Percentiles rank a stretch among this genome's conserved stretches.
These are phyloP conservation scores for Pseudogymnoascus sp. DNA, from an alignment of 2,329 filamentous ascomycete species.

Conservation along the genomic window DNA sequence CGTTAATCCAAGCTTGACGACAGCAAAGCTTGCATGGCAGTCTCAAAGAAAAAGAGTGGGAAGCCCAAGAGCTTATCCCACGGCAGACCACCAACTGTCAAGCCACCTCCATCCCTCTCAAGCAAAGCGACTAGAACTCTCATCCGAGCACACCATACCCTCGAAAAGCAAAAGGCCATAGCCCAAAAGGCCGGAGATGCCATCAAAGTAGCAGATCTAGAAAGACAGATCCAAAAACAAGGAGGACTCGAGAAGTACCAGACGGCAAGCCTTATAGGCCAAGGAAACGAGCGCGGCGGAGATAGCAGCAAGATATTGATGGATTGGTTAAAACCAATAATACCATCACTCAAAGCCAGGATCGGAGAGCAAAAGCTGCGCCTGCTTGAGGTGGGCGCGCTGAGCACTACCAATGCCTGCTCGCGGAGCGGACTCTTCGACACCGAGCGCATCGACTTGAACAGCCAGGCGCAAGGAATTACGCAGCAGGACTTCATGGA, in stretches of 20 bases:
- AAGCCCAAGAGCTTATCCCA: conserved; percentile 40
- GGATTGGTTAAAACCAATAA: conserved; percentile 47
- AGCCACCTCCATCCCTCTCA: conserved; percentile 49
- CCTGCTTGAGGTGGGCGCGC: conserved; percentile 81
- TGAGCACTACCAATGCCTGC: conserved; percentile 79
- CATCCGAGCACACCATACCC: conserved; percentile 57
- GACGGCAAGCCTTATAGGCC: conserved; percentile 59
- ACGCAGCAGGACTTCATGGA: conserved; percentile 91
- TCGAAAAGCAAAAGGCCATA: conserved; percentile 54
- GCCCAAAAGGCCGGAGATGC: conserved; percentile 47
- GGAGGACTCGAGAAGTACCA: conserved; percentile 59
- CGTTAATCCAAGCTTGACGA: neutral
- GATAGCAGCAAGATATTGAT: conserved; percentile 58
- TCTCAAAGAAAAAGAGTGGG: conserved; percentile 33
- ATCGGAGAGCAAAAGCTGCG: conserved; percentile 35
- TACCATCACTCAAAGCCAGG: conserved; percentile 21
- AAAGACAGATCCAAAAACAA: conserved; percentile 46
- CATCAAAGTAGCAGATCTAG: conserved; percentile 37
- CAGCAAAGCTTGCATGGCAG: conserved; percentile 34
- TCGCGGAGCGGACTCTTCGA: conserved; percentile 63
- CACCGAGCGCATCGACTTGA: conserved; percentile 79
- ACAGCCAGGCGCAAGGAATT: conserved; percentile 77
- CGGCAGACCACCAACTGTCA: conserved; percentile 48
- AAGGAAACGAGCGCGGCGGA: conserved; percentile 56
- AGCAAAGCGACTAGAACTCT: conserved; percentile 55